These are phyloP conservation scores for Xylaria sp. DNA, from an alignment of 2,329 filamentous ascomycete genomes.

Conservation along the genomic window DNA sequence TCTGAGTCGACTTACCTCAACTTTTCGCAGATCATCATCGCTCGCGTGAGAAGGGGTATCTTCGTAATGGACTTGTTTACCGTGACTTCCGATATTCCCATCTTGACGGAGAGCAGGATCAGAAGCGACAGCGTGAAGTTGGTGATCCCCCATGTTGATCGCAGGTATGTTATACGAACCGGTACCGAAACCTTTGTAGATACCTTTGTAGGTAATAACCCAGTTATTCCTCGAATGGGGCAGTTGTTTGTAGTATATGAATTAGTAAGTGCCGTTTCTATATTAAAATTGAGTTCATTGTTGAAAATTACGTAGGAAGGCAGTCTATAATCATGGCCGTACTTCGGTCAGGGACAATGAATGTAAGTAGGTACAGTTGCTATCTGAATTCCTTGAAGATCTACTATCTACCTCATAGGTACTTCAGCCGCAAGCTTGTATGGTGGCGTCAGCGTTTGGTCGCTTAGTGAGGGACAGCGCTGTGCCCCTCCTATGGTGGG, in stretches of 20 bases:
- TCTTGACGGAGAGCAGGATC: constrained; percentile 33
- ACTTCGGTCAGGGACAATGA: neutral
- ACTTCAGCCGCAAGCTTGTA: neutral
- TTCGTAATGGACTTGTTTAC: constrained; percentile 50
- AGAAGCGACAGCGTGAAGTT: constrained; percentile 6
- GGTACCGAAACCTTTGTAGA: neutral
- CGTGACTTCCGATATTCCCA: constrained; percentile 38
- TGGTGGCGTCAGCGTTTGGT: constrained; percentile 23
- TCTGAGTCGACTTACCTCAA: constrained; percentile 58
- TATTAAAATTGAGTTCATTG: neutral
- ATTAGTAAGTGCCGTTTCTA: neutral
- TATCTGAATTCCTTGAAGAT: neutral
- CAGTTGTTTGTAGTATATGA: neutral
- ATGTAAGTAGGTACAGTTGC: neutral
- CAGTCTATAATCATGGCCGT: neutral
- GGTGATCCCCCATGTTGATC: constrained; percentile 33
- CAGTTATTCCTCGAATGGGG: neutral
- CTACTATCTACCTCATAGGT: neutral
- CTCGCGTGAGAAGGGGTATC: constrained; percentile 59
- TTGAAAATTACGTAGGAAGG: neutral
- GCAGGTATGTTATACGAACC: constrained; percentile 33
- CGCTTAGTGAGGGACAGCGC: constrained; percentile 30
- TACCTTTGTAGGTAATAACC: neutral
- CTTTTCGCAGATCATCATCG: constrained; percentile 62
- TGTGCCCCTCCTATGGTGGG: constrained; percentile 21